Percentiles rank a stretch among this genome's conserved stretches.
These are phyloP conservation scores for Curvularia verruculosa DNA, from an alignment of 2,329 filamentous ascomycete genomes.

Conservation along the genomic window DNA sequence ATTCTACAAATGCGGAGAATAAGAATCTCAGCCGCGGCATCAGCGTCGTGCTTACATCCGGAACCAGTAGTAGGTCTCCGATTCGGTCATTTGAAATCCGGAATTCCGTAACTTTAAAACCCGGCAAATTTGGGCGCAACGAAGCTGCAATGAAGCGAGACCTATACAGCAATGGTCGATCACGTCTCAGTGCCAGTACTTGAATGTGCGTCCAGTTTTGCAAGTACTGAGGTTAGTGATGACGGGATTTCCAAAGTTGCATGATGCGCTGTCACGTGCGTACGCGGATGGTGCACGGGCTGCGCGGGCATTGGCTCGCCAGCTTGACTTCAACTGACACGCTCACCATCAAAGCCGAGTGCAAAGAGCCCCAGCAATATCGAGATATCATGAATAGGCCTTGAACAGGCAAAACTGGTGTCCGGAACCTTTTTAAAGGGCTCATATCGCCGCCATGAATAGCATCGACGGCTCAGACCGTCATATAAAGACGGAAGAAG, in stretches of 20 bases:
- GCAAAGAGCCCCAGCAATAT: not conserved
- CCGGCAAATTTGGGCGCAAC: no score
- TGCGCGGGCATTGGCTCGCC: constrained; percentile 13
- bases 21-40: not conserved
- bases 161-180: not conserved
- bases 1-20: not conserved
- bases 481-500: constrained; percentile 47
- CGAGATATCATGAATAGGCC: not conserved
- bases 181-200: not conserved
- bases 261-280: constrained; percentile 14
- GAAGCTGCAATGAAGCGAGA: not conserved
- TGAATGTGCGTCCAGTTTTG: not conserved
- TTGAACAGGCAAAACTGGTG: not conserved
- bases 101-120: not conserved
- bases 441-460: constrained; percentile 59
- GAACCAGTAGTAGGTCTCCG: not conserved
- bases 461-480: constrained; percentile 65
- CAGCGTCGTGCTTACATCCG: not conserved
- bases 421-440: not conserved
- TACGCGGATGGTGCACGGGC: constrained; percentile 17
- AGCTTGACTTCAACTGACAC: constrained; percentile 13
- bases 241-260: not conserved
- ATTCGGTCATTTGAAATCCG: not conserved
- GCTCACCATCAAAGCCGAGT: not conserved
- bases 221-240: not conserved